phyloP scores from a whole-genome alignment of 2,329 filamentous ascomycete species.

The Xylaria polymorpha region DNA sequence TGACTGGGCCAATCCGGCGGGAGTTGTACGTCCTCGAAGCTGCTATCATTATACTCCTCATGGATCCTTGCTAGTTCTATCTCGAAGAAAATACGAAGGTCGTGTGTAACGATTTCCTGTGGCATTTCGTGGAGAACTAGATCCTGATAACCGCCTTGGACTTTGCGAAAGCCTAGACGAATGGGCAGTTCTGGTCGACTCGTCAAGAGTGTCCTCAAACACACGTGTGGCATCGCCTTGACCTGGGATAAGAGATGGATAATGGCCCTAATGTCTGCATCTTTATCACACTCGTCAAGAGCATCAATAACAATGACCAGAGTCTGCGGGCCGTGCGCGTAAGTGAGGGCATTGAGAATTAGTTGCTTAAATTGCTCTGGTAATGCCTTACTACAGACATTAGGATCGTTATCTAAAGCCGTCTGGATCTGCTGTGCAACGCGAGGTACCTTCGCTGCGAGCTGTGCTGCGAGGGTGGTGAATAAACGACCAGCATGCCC shows the following conservation, averaged over 20 bases:
- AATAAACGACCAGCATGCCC: not conserved
- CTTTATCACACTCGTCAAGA: not conserved
- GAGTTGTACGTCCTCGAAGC: constrained; percentile 22
- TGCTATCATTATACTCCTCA: constrained; percentile 40
- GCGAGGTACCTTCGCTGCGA: not conserved
- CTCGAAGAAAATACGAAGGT: constrained; percentile 52
- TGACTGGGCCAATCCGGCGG: constrained; percentile 48
- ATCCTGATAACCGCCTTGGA: constrained; percentile 48
- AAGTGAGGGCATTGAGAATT: too few species aligned
- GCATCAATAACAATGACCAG: too few species aligned
- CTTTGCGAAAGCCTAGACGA: constrained; percentile 51
- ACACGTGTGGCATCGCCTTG: not conserved
- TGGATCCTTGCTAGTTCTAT: constrained; percentile 49
- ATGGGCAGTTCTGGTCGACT: constrained; percentile 57
- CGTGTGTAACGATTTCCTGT: constrained; percentile 48
- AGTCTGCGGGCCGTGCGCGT: too few species aligned
- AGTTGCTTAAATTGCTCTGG: constrained; percentile 15
- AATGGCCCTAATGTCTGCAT: constrained; percentile 7
- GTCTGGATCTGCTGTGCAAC: not conserved
- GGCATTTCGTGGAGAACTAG: constrained; percentile 54
- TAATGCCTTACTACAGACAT: constrained; percentile 1
- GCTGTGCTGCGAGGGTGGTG: constrained; percentile 4
- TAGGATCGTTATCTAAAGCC: constrained; percentile 2
- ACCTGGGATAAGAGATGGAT: constrained; percentile 10
- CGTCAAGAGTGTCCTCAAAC: constrained; percentile 51